A percentile compares a stretch with the other conserved stretches of the same genome.
Conservation (phyloP, 1,139 yeast species). For the Arxiozyma slooffiae region DNA sequence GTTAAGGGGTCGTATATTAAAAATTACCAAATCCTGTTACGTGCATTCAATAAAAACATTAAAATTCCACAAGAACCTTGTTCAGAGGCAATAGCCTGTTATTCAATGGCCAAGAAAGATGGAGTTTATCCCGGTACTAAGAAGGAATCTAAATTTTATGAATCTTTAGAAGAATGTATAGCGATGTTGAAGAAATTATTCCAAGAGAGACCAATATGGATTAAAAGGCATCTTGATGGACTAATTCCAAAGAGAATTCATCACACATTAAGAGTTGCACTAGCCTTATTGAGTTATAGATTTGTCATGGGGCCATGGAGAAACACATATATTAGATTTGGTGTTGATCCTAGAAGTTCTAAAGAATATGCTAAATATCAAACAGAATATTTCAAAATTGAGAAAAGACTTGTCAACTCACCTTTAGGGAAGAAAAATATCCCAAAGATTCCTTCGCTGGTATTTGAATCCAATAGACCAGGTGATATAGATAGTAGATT, state of each 20-base stretch:
- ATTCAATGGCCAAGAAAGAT: constrained; percentile 27
- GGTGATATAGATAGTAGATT: constrained; percentile 36
- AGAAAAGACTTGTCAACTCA: constrained; percentile 22
- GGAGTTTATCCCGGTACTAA: constrained; percentile 28
- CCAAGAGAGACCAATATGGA: constrained; percentile 72
- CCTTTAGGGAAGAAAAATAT: constrained; percentile 37
- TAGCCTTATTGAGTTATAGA: constrained; percentile 75
- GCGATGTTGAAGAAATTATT: constrained; percentile 47
- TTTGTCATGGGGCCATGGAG: constrained; percentile 94
- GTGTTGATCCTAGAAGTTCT: constrained; percentile 62
- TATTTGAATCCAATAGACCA: constrained; percentile 26
- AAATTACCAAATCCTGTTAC: constrained; percentile 29
- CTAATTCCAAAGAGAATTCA: constrained; percentile 45
- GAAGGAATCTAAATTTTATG: constrained; percentile 32
- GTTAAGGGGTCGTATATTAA: constrained; percentile 34
- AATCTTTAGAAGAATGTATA: constrained; percentile 35
- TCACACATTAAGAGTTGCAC: constrained; percentile 55
- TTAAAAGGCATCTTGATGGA: constrained; percentile 61
- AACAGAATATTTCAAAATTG: constrained; percentile 62
- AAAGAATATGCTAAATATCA: constrained; percentile 57
- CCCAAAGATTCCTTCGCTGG: constrained; percentile 30
- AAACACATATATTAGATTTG: constrained; percentile 71
- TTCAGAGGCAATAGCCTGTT: constrained; percentile 33
- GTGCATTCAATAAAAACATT: constrained; percentile 24
- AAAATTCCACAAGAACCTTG: constrained; percentile 39